Evolutionary conservation across 192 early-diverging fungal species (phyloP), one percentile per base, ranked within the genome.

Genomic region (Backusella liffmaniae): DNA sequence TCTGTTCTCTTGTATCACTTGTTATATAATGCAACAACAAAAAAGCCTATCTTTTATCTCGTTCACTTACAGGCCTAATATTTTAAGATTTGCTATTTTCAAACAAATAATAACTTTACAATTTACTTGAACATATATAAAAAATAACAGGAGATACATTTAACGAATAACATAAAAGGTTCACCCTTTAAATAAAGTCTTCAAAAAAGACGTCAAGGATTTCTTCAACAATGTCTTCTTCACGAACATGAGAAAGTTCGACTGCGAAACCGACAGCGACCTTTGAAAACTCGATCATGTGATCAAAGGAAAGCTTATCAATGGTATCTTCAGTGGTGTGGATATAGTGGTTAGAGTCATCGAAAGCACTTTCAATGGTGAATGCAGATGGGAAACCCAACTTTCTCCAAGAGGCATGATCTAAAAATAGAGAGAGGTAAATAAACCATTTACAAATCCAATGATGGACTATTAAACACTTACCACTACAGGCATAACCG

Each of bases 381-480:
- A 97, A 96, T 7, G 92, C 91, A 34, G 96, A 92, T 26, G 92
- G 92, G 85, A 88, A 96, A 1, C 96, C 97, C n/a, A 90, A 89
- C 76, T 92, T 90, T 73, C 87, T 88, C 96, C 96, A 99, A 34
- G 92, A 92, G 5, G 95, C 95, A 80, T 99, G 96, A 84, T 99
- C 97, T 67, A 92, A 90, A 93, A 65, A 84, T 53, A 56, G 8
- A 66, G 70, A 32, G 59, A 46, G 78, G 53, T 23, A 67, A 46
- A 65, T 18, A n/a, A 44, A 73, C 0, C 23, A 29, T 29, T 23
- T 9, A 9, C 8, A n/a, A 16, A 12, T 29, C 56, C 6, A 30
- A 15, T 30, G 42, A 53, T 16, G 42, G 0, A 49, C 8, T 32
- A n/a, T 29, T 5, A 42, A 49, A 7, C 16, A 12, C 37, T 49